phyloP scores from a whole-genome alignment of 108 stramenopile species.

The Phaeodactylum tricornutum region DNA sequence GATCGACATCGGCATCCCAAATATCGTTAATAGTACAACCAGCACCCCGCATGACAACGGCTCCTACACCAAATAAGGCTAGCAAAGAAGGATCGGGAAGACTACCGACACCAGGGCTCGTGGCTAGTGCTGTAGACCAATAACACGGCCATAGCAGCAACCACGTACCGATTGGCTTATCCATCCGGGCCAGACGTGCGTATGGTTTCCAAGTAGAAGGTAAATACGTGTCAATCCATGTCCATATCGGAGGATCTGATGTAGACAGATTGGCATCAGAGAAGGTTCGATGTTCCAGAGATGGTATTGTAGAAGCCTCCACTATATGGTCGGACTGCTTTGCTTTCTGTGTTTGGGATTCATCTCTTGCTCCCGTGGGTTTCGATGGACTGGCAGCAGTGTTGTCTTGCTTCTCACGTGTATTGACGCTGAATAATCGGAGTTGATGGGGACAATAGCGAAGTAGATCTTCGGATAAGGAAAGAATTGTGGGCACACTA shows the following conservation, averaged over 20 bases:
- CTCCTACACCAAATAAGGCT: conserved; percentile 61
- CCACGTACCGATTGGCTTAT: conserved; percentile 84
- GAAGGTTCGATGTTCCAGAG: not conserved
- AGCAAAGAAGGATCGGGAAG: conserved; percentile 38
- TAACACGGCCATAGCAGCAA: conserved; percentile 76
- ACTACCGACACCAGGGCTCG: conserved; percentile 6
- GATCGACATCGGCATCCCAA: conserved; percentile 92
- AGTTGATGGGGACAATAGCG: no score
- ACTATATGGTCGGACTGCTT: no score
- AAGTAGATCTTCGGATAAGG: no score
- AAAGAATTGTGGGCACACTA: no score
- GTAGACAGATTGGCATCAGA: not conserved
- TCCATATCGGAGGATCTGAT: conserved; percentile 36
- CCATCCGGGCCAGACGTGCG: conserved; percentile 66
- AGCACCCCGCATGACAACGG: conserved; percentile 91
- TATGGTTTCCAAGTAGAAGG: conserved; percentile 44
- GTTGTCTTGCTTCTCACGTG: no score
- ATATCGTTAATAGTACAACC: conserved; percentile 99
- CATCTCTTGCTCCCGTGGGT: no score
- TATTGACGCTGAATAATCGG: no score
- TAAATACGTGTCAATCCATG: conserved; percentile 33
- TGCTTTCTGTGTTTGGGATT: no score
- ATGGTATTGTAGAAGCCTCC: not conserved
- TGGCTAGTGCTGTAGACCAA: conserved; percentile 71
- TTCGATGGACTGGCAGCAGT: no score